Evolutionary conservation across 2,329 filamentous ascomycete genomes (phyloP), one percentile per base, ranked within the genome.

Genomic region (Acephala macrosclerotiorum): DNA sequence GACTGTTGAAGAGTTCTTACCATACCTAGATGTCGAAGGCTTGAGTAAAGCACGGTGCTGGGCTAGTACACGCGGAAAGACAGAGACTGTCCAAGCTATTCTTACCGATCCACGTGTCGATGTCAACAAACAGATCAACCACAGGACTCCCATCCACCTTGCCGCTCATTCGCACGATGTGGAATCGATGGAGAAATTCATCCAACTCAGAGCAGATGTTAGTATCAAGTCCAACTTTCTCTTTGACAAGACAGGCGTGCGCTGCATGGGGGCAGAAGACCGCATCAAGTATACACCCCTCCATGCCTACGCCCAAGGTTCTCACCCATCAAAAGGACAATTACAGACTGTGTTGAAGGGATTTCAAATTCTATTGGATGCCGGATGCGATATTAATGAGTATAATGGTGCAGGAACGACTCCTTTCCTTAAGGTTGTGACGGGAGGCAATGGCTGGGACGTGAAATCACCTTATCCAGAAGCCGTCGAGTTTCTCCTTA

Each of bases 21-120:
- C 56, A 29, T 63, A 66, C 0, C 71, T 83, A 0, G 77, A 61
- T 11, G 22, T 33, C n/a, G 40, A 51, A 5, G 29, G 20, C 49
- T 22, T 61, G 9, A 61, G 56, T 8, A 56, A 65, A 49, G 64
- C 63, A 5, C 57, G 67, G 22, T 60, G 61, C 29, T 66, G 60
- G 53, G 53, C 53, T 20, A 4, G 12, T 20, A 26, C 5, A 11
- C 38, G 3, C 33, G 53, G 53, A 26, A 35, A 57, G n/a, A 57
- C 29, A 12, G 29, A 38, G 18, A 38, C 35, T 9, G 53, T 38
- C 1, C 29, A 36, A 8, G 53, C 53, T 20, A 38, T 57, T 14
- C 53, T 57, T 11, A 12, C 35, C 12, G 35, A 57, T 38, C 9
- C 53, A 6, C 18, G 35, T 11, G 53, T 57, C 20, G 53, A 57